phyloP scores from a whole-genome alignment of 768 basidiomycete species.

The Gymnopilus junonius region DNA sequence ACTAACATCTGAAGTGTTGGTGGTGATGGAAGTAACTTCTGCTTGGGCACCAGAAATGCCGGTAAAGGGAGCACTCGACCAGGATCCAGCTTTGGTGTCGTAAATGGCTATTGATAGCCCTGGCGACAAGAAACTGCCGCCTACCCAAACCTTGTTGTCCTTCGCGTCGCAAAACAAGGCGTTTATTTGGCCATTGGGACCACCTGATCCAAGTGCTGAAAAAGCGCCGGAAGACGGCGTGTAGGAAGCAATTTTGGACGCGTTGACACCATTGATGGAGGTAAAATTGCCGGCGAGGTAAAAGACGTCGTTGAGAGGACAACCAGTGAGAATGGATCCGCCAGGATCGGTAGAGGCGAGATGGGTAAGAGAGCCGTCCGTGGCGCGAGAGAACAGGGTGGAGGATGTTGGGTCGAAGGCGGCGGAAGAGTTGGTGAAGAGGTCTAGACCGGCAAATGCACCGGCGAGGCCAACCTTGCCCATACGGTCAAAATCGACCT shows the following conservation, averaged over 20 bases:
- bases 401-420: slow-evolving; percentile 74
- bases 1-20: slow-evolving; percentile 71
- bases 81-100: slow-evolving; percentile 63
- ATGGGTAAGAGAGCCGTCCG: slow-evolving; percentile 67
- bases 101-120: slow-evolving; percentile 72
- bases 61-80: slow-evolving; percentile 81
- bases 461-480: slow-evolving; percentile 90
- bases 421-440: slow-evolving; percentile 63
- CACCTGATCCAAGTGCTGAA: slow-evolving; percentile 63
- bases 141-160: slow-evolving; percentile 73
- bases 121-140: slow-evolving; percentile 76
- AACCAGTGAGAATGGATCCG: slow-evolving; percentile 77
- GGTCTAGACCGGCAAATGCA: slow-evolving; percentile 83
- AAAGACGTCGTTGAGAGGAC: slow-evolving; percentile 66
- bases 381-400: slow-evolving; percentile 68
- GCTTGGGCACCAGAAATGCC: slow-evolving; percentile 76
- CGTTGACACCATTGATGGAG: slow-evolving; percentile 61
- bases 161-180: slow-evolving; percentile 78
- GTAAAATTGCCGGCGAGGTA: slow-evolving; percentile 88
- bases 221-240: slow-evolving; percentile 60
- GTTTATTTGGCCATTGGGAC: slow-evolving; percentile 76
- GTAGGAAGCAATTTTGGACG: slow-evolving; percentile 81
- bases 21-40: slow-evolving; percentile 75
- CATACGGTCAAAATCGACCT: slow-evolving; percentile 70
- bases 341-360: slow-evolving; percentile 82